Percentiles rank a stretch among this genome's conserved stretches.
Evolutionary conservation across 1,284 basidiomycete species (phyloP).

Genomic region (Cryptococcus neoformans): DNA sequence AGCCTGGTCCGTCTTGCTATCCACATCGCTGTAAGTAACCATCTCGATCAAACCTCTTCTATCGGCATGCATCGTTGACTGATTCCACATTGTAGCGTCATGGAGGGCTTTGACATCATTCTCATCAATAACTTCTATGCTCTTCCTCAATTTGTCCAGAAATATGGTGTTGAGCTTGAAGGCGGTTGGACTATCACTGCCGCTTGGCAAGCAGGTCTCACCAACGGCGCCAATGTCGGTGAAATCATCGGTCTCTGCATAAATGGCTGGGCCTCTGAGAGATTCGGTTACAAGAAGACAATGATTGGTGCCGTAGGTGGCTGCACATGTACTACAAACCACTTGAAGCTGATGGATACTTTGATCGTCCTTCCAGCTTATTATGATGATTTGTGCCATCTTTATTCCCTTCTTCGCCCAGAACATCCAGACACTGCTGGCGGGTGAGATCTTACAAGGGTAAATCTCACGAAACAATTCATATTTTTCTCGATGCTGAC

Average conservation of each 20-base stretch:
- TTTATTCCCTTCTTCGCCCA: conserved; percentile 46
- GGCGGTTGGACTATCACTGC: conserved; percentile 27
- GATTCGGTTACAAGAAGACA: conserved; percentile 47
- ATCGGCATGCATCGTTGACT: too few relatives aligned
- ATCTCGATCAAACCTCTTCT: background rate
- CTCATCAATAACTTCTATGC: conserved; percentile 27
- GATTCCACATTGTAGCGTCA: conserved; percentile 32
- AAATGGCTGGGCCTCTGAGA: conserved; percentile 41
- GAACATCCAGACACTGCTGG: conserved; percentile 38
- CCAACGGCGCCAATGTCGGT: conserved; percentile 30
- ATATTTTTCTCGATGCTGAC: background rate
- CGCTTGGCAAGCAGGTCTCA: conserved; percentile 47
- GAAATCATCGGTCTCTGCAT: conserved; percentile 41
- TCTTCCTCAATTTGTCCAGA: conserved; percentile 39
- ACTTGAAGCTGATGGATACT: too few relatives aligned
- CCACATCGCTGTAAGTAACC: conserved; percentile 19
- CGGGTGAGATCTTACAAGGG: conserved; percentile 39
- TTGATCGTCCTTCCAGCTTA: too few relatives aligned
- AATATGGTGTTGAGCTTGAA: conserved; percentile 32
- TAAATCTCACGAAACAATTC: background rate
- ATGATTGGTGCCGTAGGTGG: conserved; percentile 23
- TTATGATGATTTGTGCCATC: too few relatives aligned
- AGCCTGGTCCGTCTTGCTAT: conserved; percentile 44
- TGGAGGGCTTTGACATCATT: conserved; percentile 36
- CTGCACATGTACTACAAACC: background rate